Evolutionary conservation across 2,329 filamentous ascomycete genomes (phyloP).

Genomic region (Cladophialophora chaetospira): DNA sequence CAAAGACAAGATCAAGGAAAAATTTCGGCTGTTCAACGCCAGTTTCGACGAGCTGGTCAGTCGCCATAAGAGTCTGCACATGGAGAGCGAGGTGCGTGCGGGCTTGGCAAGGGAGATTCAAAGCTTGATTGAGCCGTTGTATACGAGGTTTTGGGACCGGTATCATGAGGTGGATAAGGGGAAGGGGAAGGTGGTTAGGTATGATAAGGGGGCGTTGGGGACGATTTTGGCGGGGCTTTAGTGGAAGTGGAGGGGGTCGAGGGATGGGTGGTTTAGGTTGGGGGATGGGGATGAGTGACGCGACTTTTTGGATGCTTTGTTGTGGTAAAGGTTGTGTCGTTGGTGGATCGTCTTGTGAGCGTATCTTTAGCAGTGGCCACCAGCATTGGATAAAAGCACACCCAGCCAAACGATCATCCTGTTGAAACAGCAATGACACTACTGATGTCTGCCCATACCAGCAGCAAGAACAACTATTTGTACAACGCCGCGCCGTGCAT

Average conservation of each 20-base stretch:
- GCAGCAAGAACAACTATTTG: too few relatives aligned
- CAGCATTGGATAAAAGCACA: too few relatives aligned
- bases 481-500: too few relatives aligned
- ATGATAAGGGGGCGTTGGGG: conserved; percentile 81
- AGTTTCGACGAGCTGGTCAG: conserved; percentile 86
- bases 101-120: conserved; percentile 83
- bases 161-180: conserved; percentile 98
- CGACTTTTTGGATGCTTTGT: too few relatives aligned
- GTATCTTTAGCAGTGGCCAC: too few relatives aligned
- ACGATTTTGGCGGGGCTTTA: conserved; percentile 56
- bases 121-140: conserved; percentile 88
- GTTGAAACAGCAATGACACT: too few relatives aligned
- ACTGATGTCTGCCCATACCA: too few relatives aligned
- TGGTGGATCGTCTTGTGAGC: too few relatives aligned
- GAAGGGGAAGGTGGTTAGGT: conserved; percentile 97
- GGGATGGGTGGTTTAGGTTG: not conserved
- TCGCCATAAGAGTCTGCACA: conserved; percentile 78
- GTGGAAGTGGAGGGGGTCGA: not conserved
- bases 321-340: too few relatives aligned
- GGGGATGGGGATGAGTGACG: not conserved
- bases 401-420: too few relatives aligned
- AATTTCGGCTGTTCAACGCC: conserved; percentile 88
- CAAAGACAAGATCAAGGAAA: conserved; percentile 93
- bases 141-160: conserved; percentile 92
- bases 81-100: conserved; percentile 86